Evolutionary conservation across 768 basidiomycete genomes (phyloP).

Genomic region (Clavaria fumosa): DNA sequence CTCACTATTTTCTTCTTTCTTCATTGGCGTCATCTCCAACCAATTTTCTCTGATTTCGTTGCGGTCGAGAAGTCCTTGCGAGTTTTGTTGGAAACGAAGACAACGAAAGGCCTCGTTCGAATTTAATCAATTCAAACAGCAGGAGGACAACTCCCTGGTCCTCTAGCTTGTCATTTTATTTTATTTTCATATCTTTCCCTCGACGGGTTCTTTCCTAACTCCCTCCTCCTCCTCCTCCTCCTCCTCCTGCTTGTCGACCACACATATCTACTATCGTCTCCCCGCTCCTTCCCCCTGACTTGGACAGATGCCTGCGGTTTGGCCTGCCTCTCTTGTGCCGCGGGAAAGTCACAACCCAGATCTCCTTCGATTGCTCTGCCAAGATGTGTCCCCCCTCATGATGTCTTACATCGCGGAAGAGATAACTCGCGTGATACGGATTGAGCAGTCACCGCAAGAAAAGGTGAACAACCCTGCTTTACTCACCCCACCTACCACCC

Average conservation of each 20-base stretch:
- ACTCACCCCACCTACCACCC: constrained; percentile 57
- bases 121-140: no score
- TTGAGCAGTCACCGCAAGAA: constrained; percentile 31
- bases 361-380: constrained; percentile 64
- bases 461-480: constrained; percentile 21
- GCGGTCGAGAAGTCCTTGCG: no score
- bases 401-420: constrained; percentile 71
- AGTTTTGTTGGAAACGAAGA: no score
- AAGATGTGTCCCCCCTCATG: constrained; percentile 73
- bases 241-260: constrained; percentile 7
- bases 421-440: constrained; percentile 58
- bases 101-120: not conserved
- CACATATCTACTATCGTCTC: constrained; percentile 18
- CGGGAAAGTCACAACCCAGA: constrained; percentile 62
- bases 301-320: no score
- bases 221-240: constrained; percentile 4
- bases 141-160: no score
- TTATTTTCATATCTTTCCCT: constrained; percentile 8
- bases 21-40: no score
- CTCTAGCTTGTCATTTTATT: constrained; percentile 4
- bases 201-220: constrained; percentile 7
- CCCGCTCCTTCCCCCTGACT: no score
- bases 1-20: no score
- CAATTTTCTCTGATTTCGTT: no score
- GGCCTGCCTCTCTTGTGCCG: constrained; percentile 76